A percentile compares a stretch with the other conserved stretches of the same genome.
These are phyloP conservation scores for Anthracocystis panici-leucophaei DNA, from an alignment of 1,284 basidiomycete species.

Conservation along the genomic window DNA sequence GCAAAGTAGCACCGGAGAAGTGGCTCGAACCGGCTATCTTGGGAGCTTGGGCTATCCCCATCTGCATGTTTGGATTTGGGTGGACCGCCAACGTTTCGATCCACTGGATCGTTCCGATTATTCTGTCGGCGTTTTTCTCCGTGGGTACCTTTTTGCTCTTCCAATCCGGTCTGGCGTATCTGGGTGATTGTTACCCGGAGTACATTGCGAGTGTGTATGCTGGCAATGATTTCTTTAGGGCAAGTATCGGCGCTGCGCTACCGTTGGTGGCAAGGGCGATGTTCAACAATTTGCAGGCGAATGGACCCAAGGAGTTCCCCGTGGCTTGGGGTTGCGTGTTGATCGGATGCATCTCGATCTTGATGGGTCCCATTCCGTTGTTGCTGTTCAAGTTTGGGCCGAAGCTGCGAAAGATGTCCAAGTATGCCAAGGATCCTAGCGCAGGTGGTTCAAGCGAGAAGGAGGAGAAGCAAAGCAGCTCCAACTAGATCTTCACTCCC, in stretches of 20 bases:
- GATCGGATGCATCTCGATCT: slow-evolving; percentile 53
- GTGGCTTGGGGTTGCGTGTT: slow-evolving; percentile 56
- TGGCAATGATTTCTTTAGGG: slow-evolving; percentile 56
- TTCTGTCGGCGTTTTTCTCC: slow-evolving; percentile 42
- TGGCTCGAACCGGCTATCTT: slow-evolving; percentile 54
- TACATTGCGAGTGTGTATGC: slow-evolving; percentile 58
- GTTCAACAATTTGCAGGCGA: slow-evolving; percentile 56
- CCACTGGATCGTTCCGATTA: slow-evolving; percentile 62
- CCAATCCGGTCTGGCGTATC: slow-evolving; percentile 48
- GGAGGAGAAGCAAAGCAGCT: slow-evolving; percentile 8
- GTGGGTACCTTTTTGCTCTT: slow-evolving; percentile 57
- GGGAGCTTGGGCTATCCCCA: slow-evolving; percentile 71
- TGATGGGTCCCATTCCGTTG: slow-evolving; percentile 54
- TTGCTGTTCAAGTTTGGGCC: slow-evolving; percentile 57
- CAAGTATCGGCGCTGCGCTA: slow-evolving; percentile 53
- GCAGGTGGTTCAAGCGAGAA: not conserved
- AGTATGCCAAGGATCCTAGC: slow-evolving; percentile 35
- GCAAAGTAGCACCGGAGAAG: slow-evolving; percentile 53
- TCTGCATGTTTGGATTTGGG: slow-evolving; percentile 61
- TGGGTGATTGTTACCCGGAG: slow-evolving; percentile 51
- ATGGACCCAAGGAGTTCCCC: slow-evolving; percentile 54
- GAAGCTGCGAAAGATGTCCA: slow-evolving; percentile 51
- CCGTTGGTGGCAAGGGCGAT: slow-evolving; percentile 53
- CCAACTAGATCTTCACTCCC: not conserved
- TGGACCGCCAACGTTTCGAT: slow-evolving; percentile 57